Base-by-base conservation (phyloP, 2,329 filamentous ascomycete species). In the Clonostachys rhizophaga region DNA sequence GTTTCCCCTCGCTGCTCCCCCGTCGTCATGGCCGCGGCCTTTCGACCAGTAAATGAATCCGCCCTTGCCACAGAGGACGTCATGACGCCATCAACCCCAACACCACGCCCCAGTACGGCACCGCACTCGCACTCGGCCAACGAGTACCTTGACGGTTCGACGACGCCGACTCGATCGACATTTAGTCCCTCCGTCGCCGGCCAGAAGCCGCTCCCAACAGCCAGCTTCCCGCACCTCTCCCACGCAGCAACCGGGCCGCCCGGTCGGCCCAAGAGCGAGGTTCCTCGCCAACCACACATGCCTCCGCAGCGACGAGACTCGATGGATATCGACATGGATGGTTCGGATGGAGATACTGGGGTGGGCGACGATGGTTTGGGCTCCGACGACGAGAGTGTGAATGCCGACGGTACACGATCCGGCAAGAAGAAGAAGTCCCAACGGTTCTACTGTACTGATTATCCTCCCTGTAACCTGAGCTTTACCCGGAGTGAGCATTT, bases 401-500 rank as follows among this genome's bases (percentile, higher is more conserved):
- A 78, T 48, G 81, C 76, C 11, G 83, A 86, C 60, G 72, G 82
- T 40, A 73, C 75, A n/a, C 81, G 86, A 52, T 86, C 88, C 9
- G 84, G 79, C 45, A 95, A 95, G 71, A 97, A 96, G 79, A 96
- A 96, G 71, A 96, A 96, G 67, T 90, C 91, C 1, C 91, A 96
- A 65, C 83, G 90, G 42, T 99, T 99, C 67, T 96, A 92, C 67
- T 99, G 94, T 69, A 95, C 87, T 5, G 91, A 96, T 34, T 97
- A 90, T 57, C 92, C 92, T 24, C 91, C 91, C 5, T 99, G 94
- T 67, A 91, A 86, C 59, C 67, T 99, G 49, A 96, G 91, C 66
- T 99, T 99, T 63, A 97, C 94, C 0, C 78, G 94, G 52, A 97
- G 92, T 61, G 94, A 99, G 64, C 94, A 99, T 72, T 68, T 99